Evolutionary conservation across 371 early-diverging fungal genomes (phyloP).

Genomic region (Syncephalastrum sp.): DNA sequence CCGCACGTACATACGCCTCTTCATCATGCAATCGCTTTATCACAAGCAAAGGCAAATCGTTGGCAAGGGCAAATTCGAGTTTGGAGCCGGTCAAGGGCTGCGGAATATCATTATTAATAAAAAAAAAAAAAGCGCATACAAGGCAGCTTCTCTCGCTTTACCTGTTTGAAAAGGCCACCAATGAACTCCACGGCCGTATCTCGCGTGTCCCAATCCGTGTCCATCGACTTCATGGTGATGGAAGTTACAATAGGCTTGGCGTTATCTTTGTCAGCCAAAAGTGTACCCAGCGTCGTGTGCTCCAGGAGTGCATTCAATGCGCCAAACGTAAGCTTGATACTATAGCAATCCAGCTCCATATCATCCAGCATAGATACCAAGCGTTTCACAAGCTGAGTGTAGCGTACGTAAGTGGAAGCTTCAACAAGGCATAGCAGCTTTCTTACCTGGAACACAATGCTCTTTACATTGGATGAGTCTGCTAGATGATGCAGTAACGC

Average conservation of each 20-base stretch:
- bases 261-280: slow-evolving; percentile 16
- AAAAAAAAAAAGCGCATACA: too few species aligned
- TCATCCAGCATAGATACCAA: slow-evolving; percentile 34
- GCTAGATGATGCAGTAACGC: slow-evolving; percentile 27
- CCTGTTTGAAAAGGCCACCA: slow-evolving; percentile 42
- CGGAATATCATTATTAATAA: too few species aligned
- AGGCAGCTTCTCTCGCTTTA: not conserved
- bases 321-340: slow-evolving; percentile 38
- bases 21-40: slow-evolving; percentile 48
- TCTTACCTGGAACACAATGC: too few species aligned
- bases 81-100: slow-evolving; percentile 21
- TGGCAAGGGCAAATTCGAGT: slow-evolving; percentile 44
- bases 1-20: slow-evolving; percentile 59
- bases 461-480: not conserved
- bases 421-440: too few species aligned
- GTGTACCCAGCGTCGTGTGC: slow-evolving; percentile 30
- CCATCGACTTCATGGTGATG: slow-evolving; percentile 42
- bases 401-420: too few species aligned
- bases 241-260: slow-evolving; percentile 29
- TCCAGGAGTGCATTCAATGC: slow-evolving; percentile 43
- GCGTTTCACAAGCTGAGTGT: slow-evolving; percentile 17
- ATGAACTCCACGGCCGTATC: slow-evolving; percentile 57
- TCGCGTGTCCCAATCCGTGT: slow-evolving; percentile 62
- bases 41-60: slow-evolving; percentile 42
- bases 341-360: slow-evolving; percentile 36